phyloP scores from a whole-genome alignment of 78 protist species.

The Goniomonas avonlea region DNA sequence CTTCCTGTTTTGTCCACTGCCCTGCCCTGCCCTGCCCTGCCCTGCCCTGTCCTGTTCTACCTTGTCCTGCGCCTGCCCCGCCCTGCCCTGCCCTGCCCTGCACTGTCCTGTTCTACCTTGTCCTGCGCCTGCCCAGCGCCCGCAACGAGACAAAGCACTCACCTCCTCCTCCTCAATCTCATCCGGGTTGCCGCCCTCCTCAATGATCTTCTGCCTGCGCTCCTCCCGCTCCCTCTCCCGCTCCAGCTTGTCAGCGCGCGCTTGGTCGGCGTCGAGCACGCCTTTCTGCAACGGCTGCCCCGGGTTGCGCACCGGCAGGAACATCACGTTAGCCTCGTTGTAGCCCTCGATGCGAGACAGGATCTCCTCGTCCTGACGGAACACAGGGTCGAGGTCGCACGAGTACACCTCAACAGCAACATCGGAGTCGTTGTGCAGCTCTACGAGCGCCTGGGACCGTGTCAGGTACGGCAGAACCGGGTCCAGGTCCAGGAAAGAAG shows the following conservation, averaged over 20 bases:
- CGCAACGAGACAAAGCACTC: background rate
- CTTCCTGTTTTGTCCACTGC: background rate
- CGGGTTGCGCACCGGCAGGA: background rate
- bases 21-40: too few relatives aligned
- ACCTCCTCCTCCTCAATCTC: background rate
- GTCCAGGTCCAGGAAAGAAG: background rate
- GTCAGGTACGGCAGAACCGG: constrained; percentile 39
- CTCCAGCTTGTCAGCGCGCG: background rate
- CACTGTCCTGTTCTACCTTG: background rate
- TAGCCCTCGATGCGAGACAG: background rate
- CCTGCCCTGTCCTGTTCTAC: too few relatives aligned
- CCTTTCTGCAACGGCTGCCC: too few relatives aligned
- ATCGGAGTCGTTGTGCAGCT: constrained; percentile 29
- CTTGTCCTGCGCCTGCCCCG: too few relatives aligned
- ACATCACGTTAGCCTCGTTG: background rate
- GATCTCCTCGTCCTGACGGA: constrained; percentile 30
- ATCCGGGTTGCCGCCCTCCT: background rate
- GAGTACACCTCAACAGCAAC: constrained; percentile 26
- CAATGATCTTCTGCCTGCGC: background rate
- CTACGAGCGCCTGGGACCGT: background rate
- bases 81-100: background rate
- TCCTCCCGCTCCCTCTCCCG: background rate
- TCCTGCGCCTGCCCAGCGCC: background rate
- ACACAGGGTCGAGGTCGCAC: constrained; percentile 38
- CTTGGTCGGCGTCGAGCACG: background rate